These are phyloP conservation scores for Vanrija humicola DNA, from an alignment of 1,284 basidiomycete species.

Conservation along the genomic window DNA sequence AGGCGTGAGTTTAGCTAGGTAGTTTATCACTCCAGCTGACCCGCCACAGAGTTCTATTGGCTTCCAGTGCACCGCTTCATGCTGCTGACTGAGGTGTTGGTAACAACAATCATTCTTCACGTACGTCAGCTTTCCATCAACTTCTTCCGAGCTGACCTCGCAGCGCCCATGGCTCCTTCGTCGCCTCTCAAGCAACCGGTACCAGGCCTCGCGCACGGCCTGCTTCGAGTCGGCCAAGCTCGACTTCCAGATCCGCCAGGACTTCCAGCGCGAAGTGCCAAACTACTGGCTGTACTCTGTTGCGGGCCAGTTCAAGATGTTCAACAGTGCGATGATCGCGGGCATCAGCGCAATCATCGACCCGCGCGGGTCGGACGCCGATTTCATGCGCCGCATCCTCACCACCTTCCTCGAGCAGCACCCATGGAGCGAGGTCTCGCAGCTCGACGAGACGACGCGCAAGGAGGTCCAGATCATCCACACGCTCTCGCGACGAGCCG, in stretches of 20 bases:
- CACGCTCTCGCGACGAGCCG: conserved; percentile 44
- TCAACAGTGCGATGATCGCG: conserved; percentile 50
- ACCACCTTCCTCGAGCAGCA: conserved; percentile 47
- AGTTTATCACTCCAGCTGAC: neutral
- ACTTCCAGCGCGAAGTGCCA: conserved; percentile 39
- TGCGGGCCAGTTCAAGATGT: conserved; percentile 46
- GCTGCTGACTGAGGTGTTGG: conserved; percentile 45
- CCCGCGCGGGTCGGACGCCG: conserved; percentile 42
- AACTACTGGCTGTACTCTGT: conserved; percentile 29
- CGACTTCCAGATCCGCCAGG: conserved; percentile 45
- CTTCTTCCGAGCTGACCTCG: neutral
- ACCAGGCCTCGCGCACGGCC: conserved; percentile 39
- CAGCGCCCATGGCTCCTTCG: conserved; percentile 46
- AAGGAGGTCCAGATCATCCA: conserved; percentile 49
- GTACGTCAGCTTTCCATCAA: conserved; percentile 20
- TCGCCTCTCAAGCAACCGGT: conserved; percentile 40
- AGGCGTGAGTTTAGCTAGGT: conserved; percentile 39
- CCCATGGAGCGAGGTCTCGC: conserved; percentile 37
- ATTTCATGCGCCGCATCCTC: conserved; percentile 46
- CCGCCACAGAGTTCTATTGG: conserved; percentile 30
- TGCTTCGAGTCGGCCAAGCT: conserved; percentile 48
- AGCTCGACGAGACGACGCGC: conserved; percentile 46
- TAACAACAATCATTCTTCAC: conserved; percentile 48
- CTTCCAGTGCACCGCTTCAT: conserved; percentile 45
- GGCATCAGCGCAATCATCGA: conserved; percentile 49